Percentiles rank a stretch among this genome's conserved stretches.
These are phyloP conservation scores for Candida glaebosa DNA, from an alignment of 805 yeast genomes.

Conservation along the genomic window DNA sequence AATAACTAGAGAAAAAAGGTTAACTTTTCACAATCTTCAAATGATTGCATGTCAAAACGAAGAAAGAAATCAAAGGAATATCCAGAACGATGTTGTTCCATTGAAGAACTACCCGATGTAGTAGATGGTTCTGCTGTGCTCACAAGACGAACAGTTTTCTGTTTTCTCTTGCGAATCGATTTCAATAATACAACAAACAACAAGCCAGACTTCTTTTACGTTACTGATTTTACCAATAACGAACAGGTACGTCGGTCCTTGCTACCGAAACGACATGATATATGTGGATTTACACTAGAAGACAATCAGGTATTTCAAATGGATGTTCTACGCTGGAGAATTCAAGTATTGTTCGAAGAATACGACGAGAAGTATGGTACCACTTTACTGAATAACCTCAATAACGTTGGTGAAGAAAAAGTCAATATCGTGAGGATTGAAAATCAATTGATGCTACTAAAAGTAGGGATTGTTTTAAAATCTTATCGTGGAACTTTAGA, in stretches of 20 bases:
- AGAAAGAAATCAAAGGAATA: conserved; percentile 1
- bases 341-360: conserved; percentile 3
- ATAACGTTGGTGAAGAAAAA: background rate
- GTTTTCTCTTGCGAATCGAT: conserved; percentile 3
- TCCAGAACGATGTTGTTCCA: conserved; percentile 3
- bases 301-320: conserved; percentile 5
- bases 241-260: conserved; percentile 1
- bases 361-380: conserved; percentile 2
- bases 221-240: conserved; percentile 2
- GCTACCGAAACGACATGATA: conserved; percentile 2
- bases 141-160: conserved; percentile 1
- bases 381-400: background rate
- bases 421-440: conserved; percentile 3
- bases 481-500: conserved; percentile 3
- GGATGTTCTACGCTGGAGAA: conserved; percentile 5
- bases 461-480: conserved; percentile 4
- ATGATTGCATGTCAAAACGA: conserved; percentile 3
- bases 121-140: background rate
- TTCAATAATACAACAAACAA: conserved; percentile 4
- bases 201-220: conserved; percentile 5
- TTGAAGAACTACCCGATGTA: conserved; percentile 1
- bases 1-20: too few species aligned
- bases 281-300: conserved; percentile 1
- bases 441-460: conserved; percentile 4
- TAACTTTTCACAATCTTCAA: too few species aligned